Conservation (phyloP, 495 filamentous ascomycete species). For the Monascus purpureus region DNA sequence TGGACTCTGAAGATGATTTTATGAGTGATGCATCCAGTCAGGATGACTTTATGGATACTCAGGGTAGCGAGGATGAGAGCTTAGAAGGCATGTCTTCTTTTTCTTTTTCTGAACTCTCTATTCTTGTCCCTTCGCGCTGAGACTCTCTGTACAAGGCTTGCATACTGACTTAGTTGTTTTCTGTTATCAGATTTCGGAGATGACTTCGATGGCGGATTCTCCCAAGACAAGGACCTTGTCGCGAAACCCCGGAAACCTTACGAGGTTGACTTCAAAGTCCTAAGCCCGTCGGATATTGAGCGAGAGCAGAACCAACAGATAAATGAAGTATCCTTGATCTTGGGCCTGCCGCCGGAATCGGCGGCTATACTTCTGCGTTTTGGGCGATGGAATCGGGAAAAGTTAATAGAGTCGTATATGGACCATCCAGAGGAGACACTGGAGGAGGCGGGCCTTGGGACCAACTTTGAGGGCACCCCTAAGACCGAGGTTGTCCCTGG, state of each 20-base stretch:
- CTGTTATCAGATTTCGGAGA: conserved; percentile 50
- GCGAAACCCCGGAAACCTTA: conserved; percentile 58
- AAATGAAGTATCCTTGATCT: conserved; percentile 74
- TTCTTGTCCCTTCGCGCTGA: too few species aligned
- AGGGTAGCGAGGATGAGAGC: conserved; percentile 68
- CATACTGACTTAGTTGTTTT: conserved; percentile 5
- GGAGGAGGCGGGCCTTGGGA: conserved; percentile 74
- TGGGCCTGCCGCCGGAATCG: conserved; percentile 75
- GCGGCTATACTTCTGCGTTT: conserved; percentile 78
- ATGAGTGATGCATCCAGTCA: conserved; percentile 75
- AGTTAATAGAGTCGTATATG: conserved; percentile 90
- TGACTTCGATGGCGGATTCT: conserved; percentile 63
- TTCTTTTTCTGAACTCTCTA: not conserved
- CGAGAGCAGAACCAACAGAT: conserved; percentile 70
- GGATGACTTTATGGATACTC: conserved; percentile 47
- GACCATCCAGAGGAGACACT: conserved; percentile 61
- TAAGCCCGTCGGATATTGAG: conserved; percentile 65
- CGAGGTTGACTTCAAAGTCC: conserved; percentile 74
- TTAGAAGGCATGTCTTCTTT: conserved; percentile 55
- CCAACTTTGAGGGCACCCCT: conserved; percentile 44
- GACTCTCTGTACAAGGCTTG: too few species aligned
- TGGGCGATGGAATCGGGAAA: conserved; percentile 90
- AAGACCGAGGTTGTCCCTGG: conserved; percentile 54
- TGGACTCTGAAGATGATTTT: conserved; percentile 97
- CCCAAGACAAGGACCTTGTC: conserved; percentile 60